These are phyloP conservation scores for Wilcoxina mikolae DNA, from an alignment of 495 filamentous ascomycete species.

Conservation along the genomic window DNA sequence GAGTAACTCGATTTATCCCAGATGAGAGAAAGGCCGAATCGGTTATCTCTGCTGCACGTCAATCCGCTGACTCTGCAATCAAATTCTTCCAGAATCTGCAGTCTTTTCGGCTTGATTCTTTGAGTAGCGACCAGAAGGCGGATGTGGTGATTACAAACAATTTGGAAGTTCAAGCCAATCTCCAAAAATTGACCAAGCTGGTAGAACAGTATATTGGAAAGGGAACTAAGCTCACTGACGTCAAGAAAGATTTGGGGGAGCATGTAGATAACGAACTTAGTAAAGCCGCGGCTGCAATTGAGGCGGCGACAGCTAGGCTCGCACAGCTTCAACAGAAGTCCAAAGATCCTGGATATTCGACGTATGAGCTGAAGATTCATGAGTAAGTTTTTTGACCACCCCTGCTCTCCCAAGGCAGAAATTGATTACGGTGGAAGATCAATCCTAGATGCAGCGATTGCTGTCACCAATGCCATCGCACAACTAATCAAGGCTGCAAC, in stretches of 20 bases:
- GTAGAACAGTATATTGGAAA: constrained; percentile 79
- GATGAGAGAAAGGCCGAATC: constrained; percentile 88
- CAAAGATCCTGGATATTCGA: constrained; percentile 73
- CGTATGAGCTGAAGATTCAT: constrained; percentile 88
- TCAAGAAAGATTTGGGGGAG: constrained; percentile 73
- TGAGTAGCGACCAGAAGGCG: constrained; percentile 77
- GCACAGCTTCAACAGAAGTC: constrained; percentile 87
- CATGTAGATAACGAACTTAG: constrained; percentile 81
- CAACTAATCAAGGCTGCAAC: constrained; percentile 95
- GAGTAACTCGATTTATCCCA: constrained; percentile 80
- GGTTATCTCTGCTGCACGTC: constrained; percentile 61
- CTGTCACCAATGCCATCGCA: constrained; percentile 90
- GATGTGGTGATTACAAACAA: constrained; percentile 95
- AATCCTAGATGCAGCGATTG: constrained; percentile 84
- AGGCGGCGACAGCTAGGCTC: constrained; percentile 74
- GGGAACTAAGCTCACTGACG: constrained; percentile 55
- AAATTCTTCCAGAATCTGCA: constrained; percentile 91
- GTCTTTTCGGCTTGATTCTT: constrained; percentile 80
- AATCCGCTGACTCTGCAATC: constrained; percentile 75
- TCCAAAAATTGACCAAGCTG: constrained; percentile 81
- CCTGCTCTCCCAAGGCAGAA: neutral
- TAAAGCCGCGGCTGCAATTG: constrained; percentile 91
- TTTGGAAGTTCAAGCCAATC: constrained; percentile 77
- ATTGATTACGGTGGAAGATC: constrained; percentile 30
- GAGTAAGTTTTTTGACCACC: constrained; percentile 42